phyloP scores from a whole-genome alignment of 352 stramenopile genomes.

The Phytophthora syringae region DNA sequence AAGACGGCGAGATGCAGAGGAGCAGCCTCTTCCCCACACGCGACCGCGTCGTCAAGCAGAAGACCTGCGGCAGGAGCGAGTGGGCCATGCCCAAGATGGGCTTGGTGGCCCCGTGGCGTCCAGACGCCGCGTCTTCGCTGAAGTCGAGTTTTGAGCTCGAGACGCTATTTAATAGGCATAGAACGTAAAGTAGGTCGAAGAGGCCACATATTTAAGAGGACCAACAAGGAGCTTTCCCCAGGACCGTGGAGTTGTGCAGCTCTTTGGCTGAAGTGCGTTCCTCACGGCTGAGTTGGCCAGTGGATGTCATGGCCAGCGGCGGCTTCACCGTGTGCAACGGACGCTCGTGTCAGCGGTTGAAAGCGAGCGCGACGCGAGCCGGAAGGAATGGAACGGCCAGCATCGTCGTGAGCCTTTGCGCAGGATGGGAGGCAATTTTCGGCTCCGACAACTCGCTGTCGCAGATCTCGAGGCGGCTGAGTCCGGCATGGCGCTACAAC shows the following conservation, averaged over 20 bases:
- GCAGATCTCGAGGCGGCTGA: constrained; percentile 17
- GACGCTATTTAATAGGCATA: constrained; percentile 37
- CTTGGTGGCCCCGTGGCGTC: constrained; percentile 48
- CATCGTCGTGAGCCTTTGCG: constrained; percentile 17
- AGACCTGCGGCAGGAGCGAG: constrained; percentile 58
- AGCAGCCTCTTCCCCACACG: constrained; percentile 45
- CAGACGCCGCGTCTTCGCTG: constrained; percentile 72
- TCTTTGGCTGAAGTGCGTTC: too few relatives aligned
- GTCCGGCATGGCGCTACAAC: constrained; percentile 19
- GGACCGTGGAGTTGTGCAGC: not conserved
- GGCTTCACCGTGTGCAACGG: constrained; percentile 8
- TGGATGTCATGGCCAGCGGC: not conserved
- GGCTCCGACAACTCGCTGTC: constrained; percentile 5
- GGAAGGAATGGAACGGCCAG: constrained; percentile 27
- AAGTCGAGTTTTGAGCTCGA: constrained; percentile 70
- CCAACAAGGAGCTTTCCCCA: constrained; percentile 18
- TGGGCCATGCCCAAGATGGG: constrained; percentile 56
- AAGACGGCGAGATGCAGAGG: constrained; percentile 39
- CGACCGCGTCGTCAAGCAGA: constrained; percentile 62
- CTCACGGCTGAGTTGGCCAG: too few relatives aligned
- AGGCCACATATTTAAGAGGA: constrained; percentile 46
- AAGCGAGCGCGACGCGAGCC: constrained; percentile 5
- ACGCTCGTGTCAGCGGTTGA: constrained; percentile 6
- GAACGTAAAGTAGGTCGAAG: constrained; percentile 32
- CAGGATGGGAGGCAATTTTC: constrained; percentile 13